Evolutionary conservation across 768 basidiomycete species (phyloP).

Genomic region (Xerocomellus intermedius): DNA sequence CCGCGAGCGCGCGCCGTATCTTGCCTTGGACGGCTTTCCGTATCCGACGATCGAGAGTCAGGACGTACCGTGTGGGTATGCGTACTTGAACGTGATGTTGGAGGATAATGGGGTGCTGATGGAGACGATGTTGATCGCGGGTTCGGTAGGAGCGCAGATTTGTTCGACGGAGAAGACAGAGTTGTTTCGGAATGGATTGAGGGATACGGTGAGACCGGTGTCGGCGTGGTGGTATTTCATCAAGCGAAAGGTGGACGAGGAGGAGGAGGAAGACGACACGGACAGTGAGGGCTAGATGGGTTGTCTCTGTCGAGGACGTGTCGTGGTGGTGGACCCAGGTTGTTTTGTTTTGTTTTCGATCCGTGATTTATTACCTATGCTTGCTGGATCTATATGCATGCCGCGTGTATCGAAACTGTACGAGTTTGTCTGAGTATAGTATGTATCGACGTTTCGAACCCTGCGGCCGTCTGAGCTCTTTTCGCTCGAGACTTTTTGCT

Average conservation of each 20-base stretch:
- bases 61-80: constrained; percentile 31
- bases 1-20: constrained; percentile 19
- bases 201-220: constrained; percentile 33
- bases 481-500: too few relatives aligned
- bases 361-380: background rate
- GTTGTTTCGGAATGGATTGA: constrained; percentile 28
- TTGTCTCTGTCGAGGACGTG: background rate
- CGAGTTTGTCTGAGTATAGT: background rate
- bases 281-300: background rate
- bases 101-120: constrained; percentile 25
- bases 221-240: constrained; percentile 34
- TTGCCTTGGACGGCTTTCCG: constrained; percentile 28
- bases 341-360: background rate
- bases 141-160: constrained; percentile 29
- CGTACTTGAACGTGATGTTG: constrained; percentile 28
- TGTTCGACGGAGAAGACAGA: constrained; percentile 31
- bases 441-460: background rate
- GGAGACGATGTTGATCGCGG: constrained; percentile 31
- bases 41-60: constrained; percentile 29
- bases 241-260: background rate
- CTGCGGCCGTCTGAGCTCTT: background rate
- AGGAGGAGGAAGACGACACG: background rate
- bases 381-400: background rate
- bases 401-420: too few relatives aligned
- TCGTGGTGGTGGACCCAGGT: background rate